Evolutionary conservation across 1,284 basidiomycete genomes (phyloP).

Genomic region (Leccinum proliferum): DNA sequence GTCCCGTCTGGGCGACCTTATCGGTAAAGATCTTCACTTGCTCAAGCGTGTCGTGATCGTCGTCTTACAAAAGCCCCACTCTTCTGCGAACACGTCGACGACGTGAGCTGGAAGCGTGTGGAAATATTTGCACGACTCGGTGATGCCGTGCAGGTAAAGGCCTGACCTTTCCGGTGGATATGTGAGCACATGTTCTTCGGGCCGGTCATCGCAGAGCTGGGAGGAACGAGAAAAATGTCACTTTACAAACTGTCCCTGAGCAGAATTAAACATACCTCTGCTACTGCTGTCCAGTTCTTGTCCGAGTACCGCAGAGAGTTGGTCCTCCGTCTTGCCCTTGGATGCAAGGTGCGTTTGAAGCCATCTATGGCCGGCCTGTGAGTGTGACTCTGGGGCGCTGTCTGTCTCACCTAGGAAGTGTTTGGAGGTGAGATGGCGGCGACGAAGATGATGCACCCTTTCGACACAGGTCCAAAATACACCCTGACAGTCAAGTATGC

Average conservation of each 20-base stretch:
- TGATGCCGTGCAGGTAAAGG: slow-evolving; percentile 92
- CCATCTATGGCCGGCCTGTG: slow-evolving; percentile 82
- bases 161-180: slow-evolving; percentile 83
- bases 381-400: slow-evolving; percentile 51
- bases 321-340: slow-evolving; percentile 63
- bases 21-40: slow-evolving; percentile 75
- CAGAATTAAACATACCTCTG: slow-evolving; percentile 57
- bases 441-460: no score
- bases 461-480: no score
- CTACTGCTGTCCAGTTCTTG: slow-evolving; percentile 84
- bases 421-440: slow-evolving; percentile 71
- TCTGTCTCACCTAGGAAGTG: slow-evolving; percentile 69
- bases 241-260: not conserved
- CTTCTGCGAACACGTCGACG: slow-evolving; percentile 78
- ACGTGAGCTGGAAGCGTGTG: slow-evolving; percentile 62
- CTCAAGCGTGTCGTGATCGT: slow-evolving; percentile 50
- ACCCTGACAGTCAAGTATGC: no score
- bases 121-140: slow-evolving; percentile 70
- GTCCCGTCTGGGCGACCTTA: slow-evolving; percentile 61
- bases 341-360: slow-evolving; percentile 65
- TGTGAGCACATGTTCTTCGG: slow-evolving; percentile 91
- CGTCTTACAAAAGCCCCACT: slow-evolving; percentile 90
- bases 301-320: slow-evolving; percentile 73
- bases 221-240: not conserved
- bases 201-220: slow-evolving; percentile 88